Evolutionary conservation across 1,139 yeast genomes (phyloP).

Genomic region (Saccharomyces hybrid): DNA sequence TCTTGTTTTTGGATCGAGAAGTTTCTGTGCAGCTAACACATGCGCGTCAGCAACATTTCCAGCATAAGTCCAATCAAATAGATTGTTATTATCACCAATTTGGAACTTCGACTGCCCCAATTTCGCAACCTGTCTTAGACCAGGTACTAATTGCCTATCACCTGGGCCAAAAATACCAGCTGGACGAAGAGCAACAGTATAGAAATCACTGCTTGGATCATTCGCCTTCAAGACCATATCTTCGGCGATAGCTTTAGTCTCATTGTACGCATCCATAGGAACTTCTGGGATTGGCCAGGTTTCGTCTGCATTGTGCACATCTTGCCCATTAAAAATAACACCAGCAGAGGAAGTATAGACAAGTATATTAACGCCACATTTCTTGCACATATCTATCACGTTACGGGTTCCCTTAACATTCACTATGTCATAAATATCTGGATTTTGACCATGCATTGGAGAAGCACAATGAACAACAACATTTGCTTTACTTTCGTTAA

Average conservation of each 20-base stretch:
- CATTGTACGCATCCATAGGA: constrained; percentile 96
- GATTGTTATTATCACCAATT: constrained; percentile 84
- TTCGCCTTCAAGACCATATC: constrained; percentile 68
- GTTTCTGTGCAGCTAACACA: constrained; percentile 77
- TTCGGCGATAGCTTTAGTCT: constrained; percentile 92
- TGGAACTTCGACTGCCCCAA: constrained; percentile 88
- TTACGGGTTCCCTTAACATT: constrained; percentile 85
- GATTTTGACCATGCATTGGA: constrained; percentile 83
- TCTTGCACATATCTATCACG: constrained; percentile 58
- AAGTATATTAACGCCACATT: constrained; percentile 50
- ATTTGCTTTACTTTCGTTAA: constrained; percentile 51
- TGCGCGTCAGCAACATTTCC: constrained; percentile 99
- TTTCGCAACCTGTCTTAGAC: constrained; percentile 73
- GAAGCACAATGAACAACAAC: constrained; percentile 95
- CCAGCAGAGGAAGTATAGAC: constrained; percentile 98
- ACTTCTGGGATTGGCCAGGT: constrained; percentile 84
- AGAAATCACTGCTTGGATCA: constrained; percentile 43
- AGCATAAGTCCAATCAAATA: constrained; percentile 97
- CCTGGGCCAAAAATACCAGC: constrained; percentile 99
- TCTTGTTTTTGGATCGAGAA: constrained; percentile 42
- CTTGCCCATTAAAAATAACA: constrained; percentile 90
- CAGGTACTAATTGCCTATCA: constrained; percentile 93
- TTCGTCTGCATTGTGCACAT: constrained; percentile 86
- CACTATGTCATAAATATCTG: constrained; percentile 76
- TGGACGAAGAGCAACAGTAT: constrained; percentile 85